A percentile compares a stretch with the other conserved stretches of the same genome.
phyloP scores from a whole-genome alignment of 495 filamentous ascomycete species.

The Gamarada debralockiae region DNA sequence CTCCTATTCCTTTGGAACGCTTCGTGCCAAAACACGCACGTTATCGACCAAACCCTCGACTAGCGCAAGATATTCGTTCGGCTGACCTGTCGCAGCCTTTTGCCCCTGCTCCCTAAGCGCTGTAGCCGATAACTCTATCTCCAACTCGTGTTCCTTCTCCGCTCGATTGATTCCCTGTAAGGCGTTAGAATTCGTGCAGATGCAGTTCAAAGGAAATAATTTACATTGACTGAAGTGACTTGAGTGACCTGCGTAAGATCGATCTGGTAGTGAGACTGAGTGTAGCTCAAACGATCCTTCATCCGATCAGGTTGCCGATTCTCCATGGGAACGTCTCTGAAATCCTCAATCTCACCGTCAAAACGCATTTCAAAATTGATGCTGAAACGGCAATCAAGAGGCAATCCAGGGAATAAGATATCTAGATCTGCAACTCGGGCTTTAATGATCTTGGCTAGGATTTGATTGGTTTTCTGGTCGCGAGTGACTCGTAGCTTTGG shows the following conservation, averaged over 20 bases:
- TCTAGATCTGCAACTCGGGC: constrained; percentile 78
- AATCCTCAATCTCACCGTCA: constrained; percentile 55
- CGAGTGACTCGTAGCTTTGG: constrained; percentile 69
- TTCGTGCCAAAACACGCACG: constrained; percentile 35
- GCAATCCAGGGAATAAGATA: constrained; percentile 65
- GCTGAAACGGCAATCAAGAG: constrained; percentile 83
- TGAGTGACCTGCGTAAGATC: constrained; percentile 84
- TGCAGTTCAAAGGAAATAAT: constrained; percentile 21
- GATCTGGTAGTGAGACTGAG: constrained; percentile 77
- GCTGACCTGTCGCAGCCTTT: constrained; percentile 49
- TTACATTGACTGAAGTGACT: constrained; percentile 43
- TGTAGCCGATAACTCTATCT: constrained; percentile 71
- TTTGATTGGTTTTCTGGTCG: constrained; percentile 66
- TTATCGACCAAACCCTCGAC: constrained; percentile 85
- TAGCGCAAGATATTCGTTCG: constrained; percentile 67
- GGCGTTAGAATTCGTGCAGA: constrained; percentile 5
- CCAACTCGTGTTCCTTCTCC: constrained; percentile 81
- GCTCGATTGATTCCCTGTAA: constrained; percentile 9
- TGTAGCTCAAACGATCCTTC: constrained; percentile 89
- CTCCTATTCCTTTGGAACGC: constrained; percentile 9
- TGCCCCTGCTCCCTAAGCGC: constrained; percentile 67
- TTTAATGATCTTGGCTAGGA: constrained; percentile 85
- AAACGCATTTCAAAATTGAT: constrained; percentile 88
- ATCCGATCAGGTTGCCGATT: constrained; percentile 50
- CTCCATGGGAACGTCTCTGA: constrained; percentile 34